These are phyloP conservation scores for Clavispora carvajalis DNA, from an alignment of 805 yeast genomes.

Conservation along the genomic window DNA sequence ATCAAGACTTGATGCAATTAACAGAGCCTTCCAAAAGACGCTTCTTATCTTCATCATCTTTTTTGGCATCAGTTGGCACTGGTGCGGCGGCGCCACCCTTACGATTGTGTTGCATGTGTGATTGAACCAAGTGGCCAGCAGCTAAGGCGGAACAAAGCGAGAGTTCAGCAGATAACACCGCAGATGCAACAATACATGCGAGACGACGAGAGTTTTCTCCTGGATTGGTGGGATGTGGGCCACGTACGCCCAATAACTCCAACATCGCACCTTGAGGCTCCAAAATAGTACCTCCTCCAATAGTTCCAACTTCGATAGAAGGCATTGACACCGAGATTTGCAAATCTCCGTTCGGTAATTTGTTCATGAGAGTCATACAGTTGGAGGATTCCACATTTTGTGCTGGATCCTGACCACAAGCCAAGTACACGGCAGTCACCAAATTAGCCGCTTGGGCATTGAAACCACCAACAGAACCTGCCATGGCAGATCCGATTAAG, in stretches of 20 bases:
- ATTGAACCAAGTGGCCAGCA: slow-evolving; percentile 96
- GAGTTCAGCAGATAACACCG: slow-evolving; percentile 93
- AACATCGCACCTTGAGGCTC: slow-evolving; percentile 97
- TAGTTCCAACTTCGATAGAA: slow-evolving; percentile 96
- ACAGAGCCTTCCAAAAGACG: slow-evolving; percentile 68
- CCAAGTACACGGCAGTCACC: slow-evolving; percentile 89
- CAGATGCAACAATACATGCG: slow-evolving; percentile 88
- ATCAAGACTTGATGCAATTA: slow-evolving; percentile 58
- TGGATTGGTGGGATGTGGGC: slow-evolving; percentile 90
- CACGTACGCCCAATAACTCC: slow-evolving; percentile 88
- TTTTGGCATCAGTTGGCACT: slow-evolving; percentile 20
- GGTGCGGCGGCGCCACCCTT: slow-evolving; percentile 42
- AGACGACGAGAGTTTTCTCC: slow-evolving; percentile 93
- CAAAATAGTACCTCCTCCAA: slow-evolving; percentile 97
- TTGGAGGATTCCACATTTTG: slow-evolving; percentile 97
- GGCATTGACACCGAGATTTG: slow-evolving; percentile 98
- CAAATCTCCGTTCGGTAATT: slow-evolving; percentile 58
- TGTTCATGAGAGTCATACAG: slow-evolving; percentile 94
- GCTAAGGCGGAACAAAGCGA: slow-evolving; percentile 95
- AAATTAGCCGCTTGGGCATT: slow-evolving; percentile 98
- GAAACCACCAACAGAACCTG: slow-evolving; percentile 96
- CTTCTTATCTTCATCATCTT: slow-evolving; percentile 21
- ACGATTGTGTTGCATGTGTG: slow-evolving; percentile 96
- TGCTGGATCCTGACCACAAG: slow-evolving; percentile 99
- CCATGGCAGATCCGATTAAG: slow-evolving; percentile 95